These are phyloP conservation scores for Dictyostelium firmibasis DNA, from an alignment of 78 protist species.

Conservation along the genomic window DNA sequence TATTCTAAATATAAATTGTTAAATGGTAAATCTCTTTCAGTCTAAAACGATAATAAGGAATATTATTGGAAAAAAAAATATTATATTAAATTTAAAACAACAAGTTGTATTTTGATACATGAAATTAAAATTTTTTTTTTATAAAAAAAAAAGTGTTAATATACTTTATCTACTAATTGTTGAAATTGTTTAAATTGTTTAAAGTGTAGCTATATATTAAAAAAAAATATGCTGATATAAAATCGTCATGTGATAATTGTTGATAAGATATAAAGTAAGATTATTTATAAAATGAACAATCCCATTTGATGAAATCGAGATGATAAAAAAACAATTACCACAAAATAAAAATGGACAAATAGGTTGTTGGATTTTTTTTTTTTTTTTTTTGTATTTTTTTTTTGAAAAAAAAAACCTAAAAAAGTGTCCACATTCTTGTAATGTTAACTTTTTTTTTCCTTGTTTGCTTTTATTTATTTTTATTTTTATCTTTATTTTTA, in stretches of 20 bases:
- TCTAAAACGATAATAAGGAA: not conserved
- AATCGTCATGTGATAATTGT: not conserved
- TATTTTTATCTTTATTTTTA: too few species aligned
- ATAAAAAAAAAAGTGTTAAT: not conserved
- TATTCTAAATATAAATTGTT: conserved; percentile 66
- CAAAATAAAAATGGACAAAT: too few species aligned
- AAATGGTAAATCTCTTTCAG: conserved; percentile 78
- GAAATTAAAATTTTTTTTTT: too few species aligned
- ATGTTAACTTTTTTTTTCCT: not conserved
- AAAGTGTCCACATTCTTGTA: not conserved
- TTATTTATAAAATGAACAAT: not conserved
- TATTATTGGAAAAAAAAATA: not conserved
- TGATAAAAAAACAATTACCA: too few species aligned
- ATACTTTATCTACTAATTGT: not conserved
- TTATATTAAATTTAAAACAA: too few species aligned
- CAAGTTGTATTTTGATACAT: not conserved
- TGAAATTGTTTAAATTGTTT: too few species aligned
- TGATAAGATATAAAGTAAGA: not conserved
- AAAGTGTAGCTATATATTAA: not conserved
- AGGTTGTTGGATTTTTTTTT: too few species aligned
- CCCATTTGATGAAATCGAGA: not conserved
- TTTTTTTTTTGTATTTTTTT: too few species aligned
- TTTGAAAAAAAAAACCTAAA: too few species aligned
- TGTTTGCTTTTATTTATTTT: not conserved
- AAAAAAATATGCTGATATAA: not conserved